Evolutionary conservation across 2,329 filamentous ascomycete genomes (phyloP).

Genomic region (Penicillium occitanis): DNA sequence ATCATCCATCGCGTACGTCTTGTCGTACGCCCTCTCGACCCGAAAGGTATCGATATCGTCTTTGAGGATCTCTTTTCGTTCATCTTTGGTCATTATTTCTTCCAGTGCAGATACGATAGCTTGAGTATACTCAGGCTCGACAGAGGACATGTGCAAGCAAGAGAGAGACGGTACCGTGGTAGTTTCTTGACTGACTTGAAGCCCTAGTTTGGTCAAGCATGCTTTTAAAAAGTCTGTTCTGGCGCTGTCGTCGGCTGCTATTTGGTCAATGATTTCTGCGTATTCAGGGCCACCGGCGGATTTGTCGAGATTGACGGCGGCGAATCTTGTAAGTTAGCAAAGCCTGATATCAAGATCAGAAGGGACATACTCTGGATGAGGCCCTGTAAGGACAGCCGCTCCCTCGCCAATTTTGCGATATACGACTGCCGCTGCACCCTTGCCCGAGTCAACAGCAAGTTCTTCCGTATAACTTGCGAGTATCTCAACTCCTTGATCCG

Average conservation of each 20-base stretch:
- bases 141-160: conserved; percentile 74
- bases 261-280: conserved; percentile 63
- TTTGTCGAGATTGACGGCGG: conserved; percentile 71
- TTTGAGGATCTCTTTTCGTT: conserved; percentile 60
- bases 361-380: conserved; percentile 79
- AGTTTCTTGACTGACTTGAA: conserved; percentile 71
- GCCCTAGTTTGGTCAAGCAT: conserved; percentile 74
- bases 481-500: conserved; percentile 69
- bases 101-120: conserved; percentile 63
- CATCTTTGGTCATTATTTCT: conserved; percentile 65
- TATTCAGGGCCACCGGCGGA: conserved; percentile 69
- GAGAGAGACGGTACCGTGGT: conserved; percentile 76
- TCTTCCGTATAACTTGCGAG: conserved; percentile 76
- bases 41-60: conserved; percentile 82
- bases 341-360: conserved; percentile 20
- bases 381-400: conserved; percentile 74
- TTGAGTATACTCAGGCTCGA: conserved; percentile 64
- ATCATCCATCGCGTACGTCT: conserved; percentile 56
- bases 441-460: conserved; percentile 72
- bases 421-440: conserved; percentile 73
- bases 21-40: conserved; percentile 63
- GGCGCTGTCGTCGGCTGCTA: conserved; percentile 67
- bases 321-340: conserved; percentile 61
- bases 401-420: conserved; percentile 82
- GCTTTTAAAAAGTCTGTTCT: conserved; percentile 75